phyloP scores from a whole-genome alignment of 495 filamentous ascomycete species.

The Ascobolus immersus region DNA sequence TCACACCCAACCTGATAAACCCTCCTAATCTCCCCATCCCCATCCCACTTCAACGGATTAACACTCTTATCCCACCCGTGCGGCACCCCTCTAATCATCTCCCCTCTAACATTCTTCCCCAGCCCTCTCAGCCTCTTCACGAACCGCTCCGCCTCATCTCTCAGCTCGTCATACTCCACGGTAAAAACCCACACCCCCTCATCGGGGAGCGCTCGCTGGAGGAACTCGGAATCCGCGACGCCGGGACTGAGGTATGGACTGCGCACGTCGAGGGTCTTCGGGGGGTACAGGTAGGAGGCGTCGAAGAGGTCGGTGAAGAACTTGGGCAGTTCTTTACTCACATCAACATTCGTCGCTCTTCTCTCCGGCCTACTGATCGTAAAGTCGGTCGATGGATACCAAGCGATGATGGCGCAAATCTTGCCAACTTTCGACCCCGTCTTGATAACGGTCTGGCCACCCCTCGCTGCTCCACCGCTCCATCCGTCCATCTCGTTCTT shows the following conservation, averaged over 20 bases:
- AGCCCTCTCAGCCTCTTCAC: conserved; percentile 29
- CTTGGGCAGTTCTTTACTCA: conserved; percentile 45
- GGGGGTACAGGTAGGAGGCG: conserved; percentile 44
- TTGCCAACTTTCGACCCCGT: not conserved
- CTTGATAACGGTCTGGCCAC: not conserved
- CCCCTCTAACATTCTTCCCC: conserved; percentile 36
- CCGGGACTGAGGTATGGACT: conserved; percentile 40
- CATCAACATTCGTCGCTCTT: conserved; percentile 32
- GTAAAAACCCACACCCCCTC: conserved; percentile 42
- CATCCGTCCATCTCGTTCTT: conserved; percentile 13
- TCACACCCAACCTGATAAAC: too few species aligned
- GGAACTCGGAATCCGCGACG: conserved; percentile 27
- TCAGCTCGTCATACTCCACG: conserved; percentile 81
- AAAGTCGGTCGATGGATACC: conserved; percentile 72
- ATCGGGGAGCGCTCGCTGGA: conserved; percentile 28
- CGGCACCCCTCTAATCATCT: too few species aligned
- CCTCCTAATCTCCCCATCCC: too few species aligned
- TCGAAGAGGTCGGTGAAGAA: conserved; percentile 72
- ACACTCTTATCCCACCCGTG: too few species aligned
- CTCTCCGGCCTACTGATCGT: conserved; percentile 46
- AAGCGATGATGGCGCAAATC: conserved; percentile 36
- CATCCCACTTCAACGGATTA: too few species aligned
- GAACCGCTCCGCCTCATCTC: conserved; percentile 48
- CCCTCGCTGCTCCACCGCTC: conserved; percentile 15
- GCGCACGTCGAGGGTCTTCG: conserved; percentile 24